Evolutionary conservation across 495 filamentous ascomycete genomes (phyloP), one percentile per base, ranked within the genome.

Genomic region (Trichoderma gamsii): DNA sequence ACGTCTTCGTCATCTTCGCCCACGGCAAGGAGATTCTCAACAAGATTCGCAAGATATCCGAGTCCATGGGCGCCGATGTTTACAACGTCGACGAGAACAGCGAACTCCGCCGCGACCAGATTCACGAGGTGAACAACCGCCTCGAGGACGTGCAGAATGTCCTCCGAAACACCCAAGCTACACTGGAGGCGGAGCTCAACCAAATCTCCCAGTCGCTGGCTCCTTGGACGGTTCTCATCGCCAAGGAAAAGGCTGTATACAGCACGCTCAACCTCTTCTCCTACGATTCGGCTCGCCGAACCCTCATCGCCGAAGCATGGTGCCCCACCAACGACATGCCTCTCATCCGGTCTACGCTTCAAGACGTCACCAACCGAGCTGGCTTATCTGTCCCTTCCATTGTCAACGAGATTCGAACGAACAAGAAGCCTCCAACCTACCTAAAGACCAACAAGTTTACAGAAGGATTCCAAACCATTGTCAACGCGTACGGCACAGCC

Each of bases 231-330:
- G 88, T 98, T 43, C 86, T 98, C 63, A 87, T 98, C 70, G 92
- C 90, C 84, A 99, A 99, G 79, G 95, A 99, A 81, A 99, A 99
- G 84, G 92, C 91, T 4, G 91, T 97, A n/a, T 98, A 97, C 76
- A 87, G 96, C 76, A 96, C 96, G 0, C 83, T 99, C 71, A 99
- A 99, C 79, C 86, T 89, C 67, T 97, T 95, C 77, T 97, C 92
- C 5, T 98, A 97, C 78, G 95, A 99, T 75, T 90, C 93, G 67
- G 91, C 94, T 41, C 85, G 95, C 69, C 97, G 97, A 74, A 98
- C 95, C 2, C 83, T 99, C 63, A 97, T 99, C 71, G 95, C 96
- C 38, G 95, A 99, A 80, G 96, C 91, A 64, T 99, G 95, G 95
- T 92, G 92, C 74, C 95, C 95, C 23, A 96, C 91, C 3, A 94